Conservation (phyloP, 2,329 filamentous ascomycete genomes). For the Neofusicoccum umdonicola region DNA sequence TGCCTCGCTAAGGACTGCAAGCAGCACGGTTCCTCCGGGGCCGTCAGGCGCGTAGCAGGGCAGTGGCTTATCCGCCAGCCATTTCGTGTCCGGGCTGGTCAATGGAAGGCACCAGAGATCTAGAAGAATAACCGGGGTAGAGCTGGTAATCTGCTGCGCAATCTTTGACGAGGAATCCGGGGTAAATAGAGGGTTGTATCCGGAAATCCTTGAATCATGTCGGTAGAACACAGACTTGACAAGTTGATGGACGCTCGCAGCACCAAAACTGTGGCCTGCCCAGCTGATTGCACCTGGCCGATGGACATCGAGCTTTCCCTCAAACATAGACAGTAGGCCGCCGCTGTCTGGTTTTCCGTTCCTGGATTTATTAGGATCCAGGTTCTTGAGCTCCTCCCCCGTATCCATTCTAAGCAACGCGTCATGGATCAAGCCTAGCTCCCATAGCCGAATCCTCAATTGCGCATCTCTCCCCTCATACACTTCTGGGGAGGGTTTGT, state of each 20-base stretch:
- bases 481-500: slow-evolving; percentile 63
- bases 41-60: slow-evolving; percentile 60
- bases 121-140: slow-evolving; percentile 65
- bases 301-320: slow-evolving; percentile 63
- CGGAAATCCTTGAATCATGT: slow-evolving; percentile 24
- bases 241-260: slow-evolving; percentile 70
- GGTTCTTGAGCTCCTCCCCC: slow-evolving; percentile 47
- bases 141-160: slow-evolving; percentile 64
- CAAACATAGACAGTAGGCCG: slow-evolving; percentile 58
- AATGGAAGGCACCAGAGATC: slow-evolving; percentile 81
- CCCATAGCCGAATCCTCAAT: slow-evolving; percentile 73
- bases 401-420: slow-evolving; percentile 65
- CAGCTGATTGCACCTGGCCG: slow-evolving; percentile 72
- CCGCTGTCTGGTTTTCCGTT: slow-evolving; percentile 34
- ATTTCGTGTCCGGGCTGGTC: slow-evolving; percentile 58
- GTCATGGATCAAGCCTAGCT: slow-evolving; percentile 69
- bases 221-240: slow-evolving; percentile 68
- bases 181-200: slow-evolving; percentile 59
- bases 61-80: slow-evolving; percentile 70
- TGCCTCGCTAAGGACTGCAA: slow-evolving; percentile 71
- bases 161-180: slow-evolving; percentile 58
- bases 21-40: slow-evolving; percentile 54
- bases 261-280: slow-evolving; percentile 79
- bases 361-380: slow-evolving; percentile 42
- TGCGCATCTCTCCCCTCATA: slow-evolving; percentile 68